Percentiles rank a stretch among this genome's conserved stretches.
Evolutionary conservation across 2,329 filamentous ascomycete genomes (phyloP).

Genomic region (Trichoderma sp.): DNA sequence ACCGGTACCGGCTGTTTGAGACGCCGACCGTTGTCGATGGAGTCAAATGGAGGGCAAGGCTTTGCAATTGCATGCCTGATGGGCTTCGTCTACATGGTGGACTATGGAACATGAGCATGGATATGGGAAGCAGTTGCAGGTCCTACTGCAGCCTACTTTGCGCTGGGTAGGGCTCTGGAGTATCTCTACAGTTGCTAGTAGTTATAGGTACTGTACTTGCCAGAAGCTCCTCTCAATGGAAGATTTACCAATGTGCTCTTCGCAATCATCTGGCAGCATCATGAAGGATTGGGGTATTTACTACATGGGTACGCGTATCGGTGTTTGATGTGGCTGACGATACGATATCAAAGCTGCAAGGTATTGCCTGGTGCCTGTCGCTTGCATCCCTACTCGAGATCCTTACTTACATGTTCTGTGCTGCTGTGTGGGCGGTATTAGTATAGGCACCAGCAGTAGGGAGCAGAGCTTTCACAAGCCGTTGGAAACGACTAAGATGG

Average conservation of each 20-base stretch:
- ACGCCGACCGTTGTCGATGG: neutral
- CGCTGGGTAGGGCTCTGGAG: neutral
- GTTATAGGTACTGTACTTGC: neutral
- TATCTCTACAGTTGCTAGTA: neutral
- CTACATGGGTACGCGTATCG: neutral
- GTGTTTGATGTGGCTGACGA: neutral
- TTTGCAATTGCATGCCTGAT: neutral
- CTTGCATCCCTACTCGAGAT: neutral
- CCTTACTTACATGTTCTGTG: neutral
- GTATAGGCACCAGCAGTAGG: too few species aligned
- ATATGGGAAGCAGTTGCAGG: neutral
- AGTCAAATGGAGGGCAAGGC: neutral
- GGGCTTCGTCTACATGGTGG: neutral
- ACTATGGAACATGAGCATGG: neutral
- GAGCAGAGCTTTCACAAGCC: neutral
- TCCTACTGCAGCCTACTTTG: neutral
- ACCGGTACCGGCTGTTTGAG: neutral
- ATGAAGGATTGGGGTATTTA: neutral
- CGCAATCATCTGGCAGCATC: neutral
- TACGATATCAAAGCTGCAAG: neutral
- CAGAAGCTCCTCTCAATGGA: neutral
- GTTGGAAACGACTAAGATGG: neutral
- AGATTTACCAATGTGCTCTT: neutral
- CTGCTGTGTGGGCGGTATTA: neutral
- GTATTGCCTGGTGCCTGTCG: neutral